A percentile compares a stretch with the other conserved stretches of the same genome.
Conservation (phyloP, 305 asterid genomes). For the Caryopteris hybrid region DNA sequence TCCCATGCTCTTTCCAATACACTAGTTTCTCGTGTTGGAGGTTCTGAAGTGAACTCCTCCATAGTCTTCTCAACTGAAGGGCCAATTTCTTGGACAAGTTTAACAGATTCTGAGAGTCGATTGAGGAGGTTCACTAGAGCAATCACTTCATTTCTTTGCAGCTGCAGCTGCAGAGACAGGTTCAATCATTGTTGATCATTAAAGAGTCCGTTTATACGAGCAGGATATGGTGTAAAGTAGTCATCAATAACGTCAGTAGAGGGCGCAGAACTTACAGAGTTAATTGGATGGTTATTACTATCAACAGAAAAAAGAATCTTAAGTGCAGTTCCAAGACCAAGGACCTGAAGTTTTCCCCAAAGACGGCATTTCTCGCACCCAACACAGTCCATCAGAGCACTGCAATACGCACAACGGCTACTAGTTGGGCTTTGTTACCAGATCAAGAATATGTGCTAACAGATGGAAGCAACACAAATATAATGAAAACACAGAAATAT, state of each 20-base stretch:
- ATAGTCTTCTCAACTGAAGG: constrained; percentile 51
- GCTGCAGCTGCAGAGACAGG: constrained; percentile 50
- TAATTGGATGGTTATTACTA: constrained; percentile 38
- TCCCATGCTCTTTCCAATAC: constrained; percentile 37
- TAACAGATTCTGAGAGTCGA: constrained; percentile 82
- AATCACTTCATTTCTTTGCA: constrained; percentile 93
- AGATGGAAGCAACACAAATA: background rate
- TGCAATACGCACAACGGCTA: constrained; percentile 26
- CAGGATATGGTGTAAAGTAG: background rate
- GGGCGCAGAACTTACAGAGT: constrained; percentile 45
- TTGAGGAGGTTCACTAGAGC: constrained; percentile 81
- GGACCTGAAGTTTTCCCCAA: constrained; percentile 85
- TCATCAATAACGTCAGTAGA: background rate
- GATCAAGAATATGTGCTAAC: background rate
- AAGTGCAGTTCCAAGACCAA: constrained; percentile 73
- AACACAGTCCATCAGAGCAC: constrained; percentile 83
- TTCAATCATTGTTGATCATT: background rate
- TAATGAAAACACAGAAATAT: background rate
- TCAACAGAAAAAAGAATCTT: constrained; percentile 82
- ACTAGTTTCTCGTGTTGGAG: constrained; percentile 29
- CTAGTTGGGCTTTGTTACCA: background rate
- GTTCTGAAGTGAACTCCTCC: constrained; percentile 41
- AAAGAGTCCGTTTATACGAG: background rate
- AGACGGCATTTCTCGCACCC: constrained; percentile 90
- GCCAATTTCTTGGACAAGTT: constrained; percentile 61